Evolutionary conservation across 768 basidiomycete genomes (phyloP), one percentile per base, ranked within the genome.

Genomic region (Tephrocybe sp.): DNA sequence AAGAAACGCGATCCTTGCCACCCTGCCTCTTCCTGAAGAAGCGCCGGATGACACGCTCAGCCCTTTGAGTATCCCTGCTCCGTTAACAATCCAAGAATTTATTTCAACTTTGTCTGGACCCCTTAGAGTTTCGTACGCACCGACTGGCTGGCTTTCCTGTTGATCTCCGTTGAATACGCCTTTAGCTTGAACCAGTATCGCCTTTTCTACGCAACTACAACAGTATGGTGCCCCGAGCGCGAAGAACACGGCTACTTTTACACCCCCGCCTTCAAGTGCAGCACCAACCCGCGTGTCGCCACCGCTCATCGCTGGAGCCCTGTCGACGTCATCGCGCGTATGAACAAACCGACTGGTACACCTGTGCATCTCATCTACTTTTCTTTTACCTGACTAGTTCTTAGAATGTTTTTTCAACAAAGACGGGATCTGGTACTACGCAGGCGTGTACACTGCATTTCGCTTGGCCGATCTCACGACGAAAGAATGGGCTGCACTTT

Each of bases 171-270:
- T 9, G 15, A 24, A 25, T 25, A 18, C n/a, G 18, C 23, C 14
- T 43, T 3, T 55, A 91, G 88, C 34, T 74, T 90, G 6, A 68
- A 76, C 6, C 83, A 83, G 54, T 86, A 89, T 62, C 81, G 83
- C 39, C 75, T 88, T 36, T 72, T 92, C 33, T 81, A 86, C 48
- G 79, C 83, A 50, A 63, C 71, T 5, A 90, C 85, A 15, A 89
- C 89, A 2, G 74, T 75, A 30, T 92, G 89, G 89, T 90, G 89
- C 60, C 80, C 86, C 2, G 87, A 88, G 40, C 82, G 84, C 45
- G 89, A 92, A 71, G 89, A 90, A 56, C 88, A 91, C 50, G 89
- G 89, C 2, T 91, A 86, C 60, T 82, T 84, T 63, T 80, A 90
- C 47, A 75, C 81, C 1, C 88, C 89, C 0, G 62, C 78, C 11